phyloP scores from a whole-genome alignment of 1,139 yeast species.

The Pichia sp. region DNA sequence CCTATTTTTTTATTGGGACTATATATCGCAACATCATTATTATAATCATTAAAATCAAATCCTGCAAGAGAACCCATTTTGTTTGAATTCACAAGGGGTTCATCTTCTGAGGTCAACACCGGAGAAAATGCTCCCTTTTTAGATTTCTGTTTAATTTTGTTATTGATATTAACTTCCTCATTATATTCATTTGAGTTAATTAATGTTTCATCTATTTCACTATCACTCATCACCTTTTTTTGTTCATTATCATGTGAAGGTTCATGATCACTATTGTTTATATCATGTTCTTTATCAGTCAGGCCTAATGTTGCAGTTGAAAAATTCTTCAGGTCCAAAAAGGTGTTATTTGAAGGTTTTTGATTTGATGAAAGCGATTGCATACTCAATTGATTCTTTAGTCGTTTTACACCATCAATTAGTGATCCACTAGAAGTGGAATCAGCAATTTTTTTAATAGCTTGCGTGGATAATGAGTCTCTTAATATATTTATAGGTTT shows the following conservation, averaged over 20 bases:
- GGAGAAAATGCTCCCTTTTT: constrained; percentile 1
- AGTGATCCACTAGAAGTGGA: constrained; percentile 1
- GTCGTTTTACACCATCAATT: constrained; percentile 5
- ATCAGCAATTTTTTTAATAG: constrained; percentile 7
- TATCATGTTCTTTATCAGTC: constrained; percentile 5
- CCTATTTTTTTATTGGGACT: constrained; percentile 2
- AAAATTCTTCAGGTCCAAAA: constrained; percentile 1
- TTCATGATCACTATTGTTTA: not conserved
- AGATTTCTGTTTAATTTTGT: constrained; percentile 1
- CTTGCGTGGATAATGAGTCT: constrained; percentile 3
- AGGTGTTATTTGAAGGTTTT: not conserved
- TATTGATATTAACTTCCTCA: constrained; percentile 6
- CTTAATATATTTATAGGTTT: constrained; percentile 17
- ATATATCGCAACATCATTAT: constrained; percentile 6
- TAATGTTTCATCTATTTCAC: not conserved
- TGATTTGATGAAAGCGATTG: constrained; percentile 1
- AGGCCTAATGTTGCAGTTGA: constrained; percentile 2
- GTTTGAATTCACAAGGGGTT: too few relatives aligned
- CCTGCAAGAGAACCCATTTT: constrained; percentile 2
- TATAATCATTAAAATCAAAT: constrained; percentile 6
- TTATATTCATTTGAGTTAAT: not conserved
- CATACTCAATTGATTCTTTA: constrained; percentile 4
- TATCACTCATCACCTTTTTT: not conserved
- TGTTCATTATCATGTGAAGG: not conserved
- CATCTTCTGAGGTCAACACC: constrained; percentile 9